Conservation (phyloP, 495 filamentous ascomycete genomes). For the Cercophora newfieldiana region DNA sequence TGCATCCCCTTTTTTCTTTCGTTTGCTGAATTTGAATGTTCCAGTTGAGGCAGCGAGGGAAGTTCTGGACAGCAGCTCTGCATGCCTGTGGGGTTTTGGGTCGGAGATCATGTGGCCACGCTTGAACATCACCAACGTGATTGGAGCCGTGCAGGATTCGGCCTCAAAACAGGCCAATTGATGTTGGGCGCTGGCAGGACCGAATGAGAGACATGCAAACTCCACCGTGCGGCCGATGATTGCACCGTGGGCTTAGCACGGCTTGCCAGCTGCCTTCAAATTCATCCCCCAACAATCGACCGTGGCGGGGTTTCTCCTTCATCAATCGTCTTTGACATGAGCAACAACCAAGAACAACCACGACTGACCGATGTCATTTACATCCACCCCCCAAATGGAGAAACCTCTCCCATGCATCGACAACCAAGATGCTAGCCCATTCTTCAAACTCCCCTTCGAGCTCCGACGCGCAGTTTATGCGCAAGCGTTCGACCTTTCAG, state of each 20-base stretch:
- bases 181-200: background rate
- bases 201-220: background rate
- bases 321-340: background rate
- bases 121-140: too few species aligned
- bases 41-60: too few species aligned
- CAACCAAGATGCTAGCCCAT: slow-evolving; percentile 4
- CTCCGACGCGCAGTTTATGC: background rate
- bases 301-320: too few species aligned
- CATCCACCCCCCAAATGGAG: background rate
- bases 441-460: slow-evolving; percentile 2
- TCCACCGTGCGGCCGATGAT: background rate
- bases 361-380: background rate
- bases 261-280: background rate
- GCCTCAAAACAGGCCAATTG: background rate
- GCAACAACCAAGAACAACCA: background rate
- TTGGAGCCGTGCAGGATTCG: background rate
- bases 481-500: background rate
- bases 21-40: too few species aligned
- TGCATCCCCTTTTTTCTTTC: too few species aligned
- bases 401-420: background rate
- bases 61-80: too few species aligned
- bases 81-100: too few species aligned
- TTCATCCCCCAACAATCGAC: background rate
- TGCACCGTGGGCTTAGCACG: background rate
- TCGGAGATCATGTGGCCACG: too few species aligned